phyloP scores from a whole-genome alignment of 257 asterid genomes.

The Nicotiana tabacum region DNA sequence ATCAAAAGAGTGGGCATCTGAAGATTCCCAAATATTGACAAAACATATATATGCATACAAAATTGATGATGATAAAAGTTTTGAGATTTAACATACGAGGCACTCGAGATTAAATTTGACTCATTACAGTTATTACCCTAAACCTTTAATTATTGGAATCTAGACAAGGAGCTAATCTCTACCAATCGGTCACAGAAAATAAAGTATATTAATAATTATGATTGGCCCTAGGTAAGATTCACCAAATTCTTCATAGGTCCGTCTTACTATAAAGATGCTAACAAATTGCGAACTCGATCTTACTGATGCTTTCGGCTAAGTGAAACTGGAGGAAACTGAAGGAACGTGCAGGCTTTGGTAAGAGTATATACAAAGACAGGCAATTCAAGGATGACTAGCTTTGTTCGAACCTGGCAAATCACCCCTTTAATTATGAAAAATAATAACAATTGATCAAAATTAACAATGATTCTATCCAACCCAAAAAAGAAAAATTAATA shows the following conservation, averaged over 20 bases:
- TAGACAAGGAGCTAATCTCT: neutral
- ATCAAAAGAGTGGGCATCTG: neutral
- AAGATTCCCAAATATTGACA: neutral
- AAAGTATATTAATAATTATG: neutral
- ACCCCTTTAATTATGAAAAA: too few species aligned
- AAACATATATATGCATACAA: neutral
- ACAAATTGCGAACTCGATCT: too few species aligned
- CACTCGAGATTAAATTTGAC: neutral
- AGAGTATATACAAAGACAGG: too few species aligned
- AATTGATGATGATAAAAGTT: neutral
- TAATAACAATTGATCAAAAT: too few species aligned
- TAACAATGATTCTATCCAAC: too few species aligned
- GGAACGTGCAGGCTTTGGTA: too few species aligned
- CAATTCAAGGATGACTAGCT: too few species aligned
- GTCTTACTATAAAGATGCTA: neutral
- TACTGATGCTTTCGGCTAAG: too few species aligned
- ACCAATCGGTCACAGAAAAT: too few species aligned
- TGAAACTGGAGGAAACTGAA: too few species aligned
- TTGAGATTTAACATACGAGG: neutral
- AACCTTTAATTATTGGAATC: neutral
- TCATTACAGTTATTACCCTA: neutral
- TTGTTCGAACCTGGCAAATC: too few species aligned
- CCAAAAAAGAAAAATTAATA: too few species aligned
- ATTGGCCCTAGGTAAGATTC: neutral
- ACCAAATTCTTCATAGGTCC: neutral